Percentiles rank a stretch among this genome's conserved stretches.
Evolutionary conservation across 306 rosid genomes (phyloP).

Genomic region (Pterocarpus santalinus): DNA sequence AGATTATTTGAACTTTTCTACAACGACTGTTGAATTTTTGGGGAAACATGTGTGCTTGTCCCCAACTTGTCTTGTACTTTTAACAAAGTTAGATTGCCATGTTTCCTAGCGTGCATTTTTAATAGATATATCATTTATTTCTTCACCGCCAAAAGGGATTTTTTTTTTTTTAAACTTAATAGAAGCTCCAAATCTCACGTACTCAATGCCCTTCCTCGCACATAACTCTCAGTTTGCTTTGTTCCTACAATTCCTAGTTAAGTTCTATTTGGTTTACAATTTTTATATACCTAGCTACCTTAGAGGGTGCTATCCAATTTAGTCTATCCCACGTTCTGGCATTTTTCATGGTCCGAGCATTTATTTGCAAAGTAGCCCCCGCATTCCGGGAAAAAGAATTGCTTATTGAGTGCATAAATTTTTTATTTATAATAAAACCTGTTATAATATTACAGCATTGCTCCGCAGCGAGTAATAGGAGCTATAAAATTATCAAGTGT

Average conservation of each 20-base stretch:
- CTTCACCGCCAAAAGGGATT: slow-evolving; percentile 42
- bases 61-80: slow-evolving; percentile 42
- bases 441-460: too few species aligned
- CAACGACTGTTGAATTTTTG: slow-evolving; percentile 41
- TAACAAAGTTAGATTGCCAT: slow-evolving; percentile 43
- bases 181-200: slow-evolving; percentile 26
- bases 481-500: not conserved
- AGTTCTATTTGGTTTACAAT: slow-evolving; percentile 17
- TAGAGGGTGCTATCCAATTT: too few species aligned
- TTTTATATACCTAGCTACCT: slow-evolving; percentile 32
- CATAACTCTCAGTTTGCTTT: slow-evolving; percentile 21
- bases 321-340: too few species aligned
- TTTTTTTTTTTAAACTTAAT: slow-evolving; percentile 12
- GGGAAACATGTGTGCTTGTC: slow-evolving; percentile 51
- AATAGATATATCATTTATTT: slow-evolving; percentile 35
- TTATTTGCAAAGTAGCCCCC: too few species aligned
- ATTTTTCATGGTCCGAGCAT: too few species aligned
- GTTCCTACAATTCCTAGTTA: not conserved
- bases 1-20: slow-evolving; percentile 32
- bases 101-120: slow-evolving; percentile 53
- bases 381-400: too few species aligned
- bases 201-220: slow-evolving; percentile 10
- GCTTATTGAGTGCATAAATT: too few species aligned
- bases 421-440: too few species aligned
- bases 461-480: too few species aligned